A percentile compares a stretch with the other conserved stretches of the same genome.
Conservation (phyloP, 169 alveolate species). For the Cryptosporidium muris region DNA sequence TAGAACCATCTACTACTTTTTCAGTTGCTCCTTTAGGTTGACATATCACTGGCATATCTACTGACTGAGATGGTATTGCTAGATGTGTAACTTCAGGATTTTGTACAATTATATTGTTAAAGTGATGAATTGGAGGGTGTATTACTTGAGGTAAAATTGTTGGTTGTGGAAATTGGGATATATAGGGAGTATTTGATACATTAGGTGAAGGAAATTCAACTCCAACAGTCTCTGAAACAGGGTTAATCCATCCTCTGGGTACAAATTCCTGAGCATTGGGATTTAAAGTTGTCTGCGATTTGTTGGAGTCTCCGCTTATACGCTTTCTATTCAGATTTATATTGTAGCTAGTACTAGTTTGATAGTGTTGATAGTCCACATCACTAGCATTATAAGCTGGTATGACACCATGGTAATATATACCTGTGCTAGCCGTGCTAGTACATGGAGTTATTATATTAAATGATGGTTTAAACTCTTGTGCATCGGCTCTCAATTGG, state of each 20-base stretch:
- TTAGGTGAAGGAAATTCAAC: not conserved
- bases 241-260: constrained; percentile 68
- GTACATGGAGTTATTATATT: constrained; percentile 10
- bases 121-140: too few species aligned
- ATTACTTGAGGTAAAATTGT: too few species aligned
- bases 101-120: too few species aligned
- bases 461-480: constrained; percentile 58
- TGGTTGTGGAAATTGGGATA: too few species aligned
- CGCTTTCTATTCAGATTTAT: constrained; percentile 3
- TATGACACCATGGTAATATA: constrained; percentile 57
- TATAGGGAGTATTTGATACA: too few species aligned
- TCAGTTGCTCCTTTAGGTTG: too few species aligned
- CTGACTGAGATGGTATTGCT: too few species aligned
- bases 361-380: constrained; percentile 55
- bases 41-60: too few species aligned
- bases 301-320: too few species aligned
- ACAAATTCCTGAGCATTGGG: constrained; percentile 69
- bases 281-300: constrained; percentile 14
- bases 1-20: too few species aligned
- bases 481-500: constrained; percentile 68
- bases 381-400: constrained; percentile 22
- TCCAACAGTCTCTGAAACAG: constrained; percentile 1
- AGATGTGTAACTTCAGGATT: too few species aligned
- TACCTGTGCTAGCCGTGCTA: constrained; percentile 19
- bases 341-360: constrained; percentile 4